phyloP scores from a whole-genome alignment of 352 stramenopile genomes.

The Globisporangium paddicum region DNA sequence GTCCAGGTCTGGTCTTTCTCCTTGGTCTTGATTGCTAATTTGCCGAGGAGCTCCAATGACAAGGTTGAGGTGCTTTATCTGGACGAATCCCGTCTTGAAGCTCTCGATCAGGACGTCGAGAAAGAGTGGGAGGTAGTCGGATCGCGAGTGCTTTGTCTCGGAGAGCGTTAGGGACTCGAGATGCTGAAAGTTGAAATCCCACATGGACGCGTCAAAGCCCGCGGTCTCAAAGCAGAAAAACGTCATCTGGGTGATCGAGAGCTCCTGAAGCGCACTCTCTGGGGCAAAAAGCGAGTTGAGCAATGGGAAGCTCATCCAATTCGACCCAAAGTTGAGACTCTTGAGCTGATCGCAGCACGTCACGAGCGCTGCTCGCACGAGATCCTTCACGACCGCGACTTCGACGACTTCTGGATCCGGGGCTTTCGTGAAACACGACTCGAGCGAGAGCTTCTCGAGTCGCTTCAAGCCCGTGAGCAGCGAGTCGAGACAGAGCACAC shows the following conservation, averaged over 20 bases:
- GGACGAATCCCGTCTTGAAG: slow-evolving; percentile 41
- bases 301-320: slow-evolving; percentile 44
- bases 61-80: slow-evolving; percentile 52
- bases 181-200: slow-evolving; percentile 45
- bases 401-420: slow-evolving; percentile 29
- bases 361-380: slow-evolving; percentile 31
- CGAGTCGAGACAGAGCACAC: slow-evolving; percentile 25
- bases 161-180: slow-evolving; percentile 34
- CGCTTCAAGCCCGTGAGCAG: slow-evolving; percentile 31
- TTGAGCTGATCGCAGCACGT: slow-evolving; percentile 34
- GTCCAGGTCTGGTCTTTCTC: slow-evolving; percentile 11
- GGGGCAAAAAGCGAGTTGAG: slow-evolving; percentile 54
- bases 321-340: slow-evolving; percentile 50
- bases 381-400: slow-evolving; percentile 32
- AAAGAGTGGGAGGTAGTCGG: slow-evolving; percentile 30
- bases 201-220: slow-evolving; percentile 18
- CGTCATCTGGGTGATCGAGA: slow-evolving; percentile 30
- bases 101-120: slow-evolving; percentile 38
- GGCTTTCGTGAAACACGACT: slow-evolving; percentile 57
- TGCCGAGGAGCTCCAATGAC: not conserved
- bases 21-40: not conserved
- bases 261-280: slow-evolving; percentile 36
- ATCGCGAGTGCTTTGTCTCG: slow-evolving; percentile 25
- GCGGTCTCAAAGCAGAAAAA: slow-evolving; percentile 20
- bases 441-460: slow-evolving; percentile 42